Evolutionary conservation across 2,329 filamentous ascomycete genomes (phyloP).

Genomic region (Colletotrichum sp.): DNA sequence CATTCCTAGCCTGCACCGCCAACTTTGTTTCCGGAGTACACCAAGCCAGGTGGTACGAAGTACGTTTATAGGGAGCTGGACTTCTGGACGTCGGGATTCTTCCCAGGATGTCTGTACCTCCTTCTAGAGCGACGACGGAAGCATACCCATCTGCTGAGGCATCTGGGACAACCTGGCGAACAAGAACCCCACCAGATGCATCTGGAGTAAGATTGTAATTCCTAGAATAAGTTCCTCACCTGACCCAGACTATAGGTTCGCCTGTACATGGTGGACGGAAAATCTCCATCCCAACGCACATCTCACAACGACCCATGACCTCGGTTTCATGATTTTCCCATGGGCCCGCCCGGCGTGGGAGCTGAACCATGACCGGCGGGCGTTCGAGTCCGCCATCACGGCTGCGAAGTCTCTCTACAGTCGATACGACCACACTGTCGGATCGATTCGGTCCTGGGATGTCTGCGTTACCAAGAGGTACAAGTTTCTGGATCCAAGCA

Average conservation of each 20-base stretch:
- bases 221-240: background rate
- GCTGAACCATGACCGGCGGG: conserved; percentile 37
- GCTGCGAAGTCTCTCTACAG: conserved; percentile 40
- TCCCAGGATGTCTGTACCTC: conserved; percentile 47
- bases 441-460: conserved; percentile 49
- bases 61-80: conserved; percentile 44
- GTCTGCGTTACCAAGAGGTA: conserved; percentile 43
- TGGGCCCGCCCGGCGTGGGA: conserved; percentile 43
- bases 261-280: conserved; percentile 46
- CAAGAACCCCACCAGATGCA: conserved; percentile 27
- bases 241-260: conserved; percentile 19
- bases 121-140: conserved; percentile 39
- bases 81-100: conserved; percentile 56
- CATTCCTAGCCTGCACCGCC: conserved; percentile 18
- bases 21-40: conserved; percentile 39
- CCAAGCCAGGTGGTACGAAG: conserved; percentile 34
- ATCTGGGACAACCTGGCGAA: background rate
- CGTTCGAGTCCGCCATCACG: conserved; percentile 35
- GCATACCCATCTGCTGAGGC: conserved; percentile 22
- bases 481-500: conserved; percentile 34
- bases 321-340: conserved; percentile 48
- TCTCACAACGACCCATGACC: conserved; percentile 42
- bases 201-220: conserved; percentile 23
- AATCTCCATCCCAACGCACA: conserved; percentile 38
- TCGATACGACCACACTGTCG: conserved; percentile 37